These are phyloP conservation scores for Eragrostis tef DNA, from an alignment of 202 grass and related monocot genomes.

Conservation along the genomic window DNA sequence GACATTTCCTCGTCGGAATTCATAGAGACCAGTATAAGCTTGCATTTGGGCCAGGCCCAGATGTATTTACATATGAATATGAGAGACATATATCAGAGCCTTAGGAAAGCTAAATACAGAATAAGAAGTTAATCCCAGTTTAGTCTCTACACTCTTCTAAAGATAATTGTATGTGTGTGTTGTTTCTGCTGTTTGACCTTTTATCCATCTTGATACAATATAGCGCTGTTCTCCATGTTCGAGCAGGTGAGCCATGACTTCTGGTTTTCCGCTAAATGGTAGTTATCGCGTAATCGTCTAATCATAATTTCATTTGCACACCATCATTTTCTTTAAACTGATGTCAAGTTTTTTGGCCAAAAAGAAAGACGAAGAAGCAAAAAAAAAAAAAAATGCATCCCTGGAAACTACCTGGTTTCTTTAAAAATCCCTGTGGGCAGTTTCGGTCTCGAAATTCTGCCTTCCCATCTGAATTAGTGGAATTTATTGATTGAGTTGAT, in stretches of 20 bases:
- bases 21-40: neutral
- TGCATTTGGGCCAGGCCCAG: neutral
- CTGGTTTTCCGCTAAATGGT: neutral
- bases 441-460: neutral
- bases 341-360: neutral
- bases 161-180: neutral
- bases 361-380: neutral
- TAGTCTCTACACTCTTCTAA: neutral
- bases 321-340: neutral
- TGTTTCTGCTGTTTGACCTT: neutral
- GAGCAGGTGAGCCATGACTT: neutral
- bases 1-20: neutral
- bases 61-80: constrained; percentile 4
- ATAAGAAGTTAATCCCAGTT: neutral
- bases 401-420: neutral
- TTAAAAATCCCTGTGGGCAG: neutral
- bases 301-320: neutral
- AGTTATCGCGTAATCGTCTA: neutral
- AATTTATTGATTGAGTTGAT: constrained; percentile 19
- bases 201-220: neutral
- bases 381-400: neutral
- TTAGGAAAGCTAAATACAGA: neutral
- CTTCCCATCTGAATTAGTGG: constrained; percentile 10
- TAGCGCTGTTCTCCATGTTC: neutral
- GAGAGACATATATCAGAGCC: neutral